phyloP scores from a whole-genome alignment of 345 rosid species.

The Fremontodendron californicum region DNA sequence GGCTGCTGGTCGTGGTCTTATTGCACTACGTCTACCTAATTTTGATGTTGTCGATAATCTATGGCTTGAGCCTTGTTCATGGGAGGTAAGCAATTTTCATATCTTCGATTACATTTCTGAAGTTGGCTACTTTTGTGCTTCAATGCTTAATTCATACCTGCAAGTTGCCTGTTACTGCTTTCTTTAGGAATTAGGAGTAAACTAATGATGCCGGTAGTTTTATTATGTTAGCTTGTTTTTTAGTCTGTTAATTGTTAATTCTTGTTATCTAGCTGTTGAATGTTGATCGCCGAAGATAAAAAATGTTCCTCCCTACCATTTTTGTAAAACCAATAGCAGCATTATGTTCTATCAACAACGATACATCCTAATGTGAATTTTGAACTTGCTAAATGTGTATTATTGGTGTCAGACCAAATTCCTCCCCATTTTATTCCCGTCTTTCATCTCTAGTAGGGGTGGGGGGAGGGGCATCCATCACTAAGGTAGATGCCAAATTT shows the following conservation, averaged over 20 bases:
- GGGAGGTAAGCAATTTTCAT: slow-evolving; percentile 57
- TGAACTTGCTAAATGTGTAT: neutral
- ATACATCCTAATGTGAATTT: neutral
- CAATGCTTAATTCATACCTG: neutral
- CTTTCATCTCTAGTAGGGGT: neutral
- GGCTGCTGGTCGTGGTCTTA: slow-evolving; percentile 96
- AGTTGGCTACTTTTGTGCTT: neutral
- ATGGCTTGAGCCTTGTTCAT: slow-evolving; percentile 90
- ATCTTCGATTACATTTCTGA: slow-evolving; percentile 5
- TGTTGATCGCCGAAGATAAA: neutral
- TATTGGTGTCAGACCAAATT: neutral
- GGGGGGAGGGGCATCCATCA: neutral
- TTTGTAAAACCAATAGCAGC: neutral
- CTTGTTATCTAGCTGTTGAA: neutral
- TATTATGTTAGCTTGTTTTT: neutral
- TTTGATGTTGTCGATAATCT: slow-evolving; percentile 76
- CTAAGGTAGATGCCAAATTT: neutral
- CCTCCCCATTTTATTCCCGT: neutral
- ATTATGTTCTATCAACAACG: neutral
- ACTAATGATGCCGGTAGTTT: neutral
- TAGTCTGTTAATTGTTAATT: neutral
- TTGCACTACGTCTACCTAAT: slow-evolving; percentile 71
- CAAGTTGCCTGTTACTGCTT: slow-evolving; percentile 1
- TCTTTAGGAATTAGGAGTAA: neutral
- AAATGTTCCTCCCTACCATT: neutral